Percentiles rank a stretch among this genome's conserved stretches.
Evolutionary conservation across 2,329 filamentous ascomycete genomes (phyloP).

Genomic region (Trichoderma breve): DNA sequence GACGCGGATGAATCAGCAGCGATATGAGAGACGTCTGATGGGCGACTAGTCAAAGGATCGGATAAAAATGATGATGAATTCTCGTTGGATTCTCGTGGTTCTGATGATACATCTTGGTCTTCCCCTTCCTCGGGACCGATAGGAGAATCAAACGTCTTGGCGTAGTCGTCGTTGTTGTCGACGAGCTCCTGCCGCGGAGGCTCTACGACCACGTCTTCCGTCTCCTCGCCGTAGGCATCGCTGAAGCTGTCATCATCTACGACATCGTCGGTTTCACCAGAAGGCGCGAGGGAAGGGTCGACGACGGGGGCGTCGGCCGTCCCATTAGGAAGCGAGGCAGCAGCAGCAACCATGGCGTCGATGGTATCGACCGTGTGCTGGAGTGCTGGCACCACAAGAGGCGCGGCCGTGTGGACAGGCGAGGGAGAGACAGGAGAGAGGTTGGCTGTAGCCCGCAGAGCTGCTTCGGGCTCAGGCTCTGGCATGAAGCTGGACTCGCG

Average conservation of each 20-base stretch:
- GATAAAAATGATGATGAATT: conserved; percentile 45
- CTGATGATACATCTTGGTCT: conserved; percentile 43
- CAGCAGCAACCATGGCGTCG: conserved; percentile 45
- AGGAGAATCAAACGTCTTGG: conserved; percentile 51
- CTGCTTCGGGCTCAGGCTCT: conserved; percentile 34
- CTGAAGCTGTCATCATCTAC: conserved; percentile 49
- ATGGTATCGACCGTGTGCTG: conserved; percentile 53
- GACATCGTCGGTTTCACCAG: conserved; percentile 38
- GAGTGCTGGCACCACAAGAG: conserved; percentile 49
- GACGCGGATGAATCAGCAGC: conserved; percentile 34
- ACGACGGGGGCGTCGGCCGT: conserved; percentile 30
- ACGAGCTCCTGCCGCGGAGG: conserved; percentile 30
- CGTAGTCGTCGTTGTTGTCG: conserved; percentile 48
- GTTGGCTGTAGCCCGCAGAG: conserved; percentile 52
- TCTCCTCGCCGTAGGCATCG: conserved; percentile 46
- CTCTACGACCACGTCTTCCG: conserved; percentile 31
- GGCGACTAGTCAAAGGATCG: conserved; percentile 38
- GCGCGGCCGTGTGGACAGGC: conserved; percentile 46
- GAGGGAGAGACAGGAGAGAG: conserved; percentile 52
- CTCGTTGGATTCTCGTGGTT: conserved; percentile 33
- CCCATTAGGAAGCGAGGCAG: conserved; percentile 31
- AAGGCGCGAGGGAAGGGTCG: conserved; percentile 35
- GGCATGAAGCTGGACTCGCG: conserved; percentile 13
- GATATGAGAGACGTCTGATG: conserved; percentile 32
- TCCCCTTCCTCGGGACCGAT: conserved; percentile 38